Evolutionary conservation across 768 basidiomycete species (phyloP).

Genomic region (Xerocomellus amylosporus): DNA sequence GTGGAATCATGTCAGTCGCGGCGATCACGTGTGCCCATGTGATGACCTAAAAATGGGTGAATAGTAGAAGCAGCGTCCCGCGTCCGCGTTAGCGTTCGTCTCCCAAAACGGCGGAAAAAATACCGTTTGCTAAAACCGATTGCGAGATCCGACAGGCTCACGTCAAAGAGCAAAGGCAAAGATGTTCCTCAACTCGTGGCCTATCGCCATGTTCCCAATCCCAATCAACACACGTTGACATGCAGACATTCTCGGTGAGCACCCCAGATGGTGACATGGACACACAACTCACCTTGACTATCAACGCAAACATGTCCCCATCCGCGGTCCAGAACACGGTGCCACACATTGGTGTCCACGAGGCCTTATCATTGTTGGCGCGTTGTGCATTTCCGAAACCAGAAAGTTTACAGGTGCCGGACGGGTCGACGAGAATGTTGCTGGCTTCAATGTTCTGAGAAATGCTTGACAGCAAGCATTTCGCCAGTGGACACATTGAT

Average conservation of each 20-base stretch:
- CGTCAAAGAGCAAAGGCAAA: conserved; percentile 79
- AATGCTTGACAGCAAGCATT: conserved; percentile 99
- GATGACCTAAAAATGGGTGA: too few species aligned
- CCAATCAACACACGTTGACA: background rate
- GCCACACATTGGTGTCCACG: conserved; percentile 89
- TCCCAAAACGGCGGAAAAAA: conserved; percentile 37
- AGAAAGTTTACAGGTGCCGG: conserved; percentile 90
- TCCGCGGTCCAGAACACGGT: conserved; percentile 97
- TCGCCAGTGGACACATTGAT: conserved; percentile 91
- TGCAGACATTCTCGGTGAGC: conserved; percentile 8
- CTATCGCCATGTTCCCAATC: conserved; percentile 24
- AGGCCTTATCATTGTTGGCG: conserved; percentile 73
- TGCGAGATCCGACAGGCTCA: conserved; percentile 66
- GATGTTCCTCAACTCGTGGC: conserved; percentile 73
- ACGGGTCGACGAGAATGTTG: conserved; percentile 88
- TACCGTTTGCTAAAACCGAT: conserved; percentile 82
- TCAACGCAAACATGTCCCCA: conserved; percentile 78
- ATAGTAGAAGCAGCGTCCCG: too few species aligned
- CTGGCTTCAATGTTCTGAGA: conserved; percentile 90
- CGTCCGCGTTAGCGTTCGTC: background rate
- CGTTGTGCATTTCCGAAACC: conserved; percentile 95
- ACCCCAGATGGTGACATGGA: background rate
- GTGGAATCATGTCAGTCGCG: too few species aligned
- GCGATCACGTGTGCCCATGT: too few species aligned
- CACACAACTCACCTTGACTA: conserved; percentile 65